phyloP scores from a whole-genome alignment of 805 yeast species.

The Ogataea paradorogensis region DNA sequence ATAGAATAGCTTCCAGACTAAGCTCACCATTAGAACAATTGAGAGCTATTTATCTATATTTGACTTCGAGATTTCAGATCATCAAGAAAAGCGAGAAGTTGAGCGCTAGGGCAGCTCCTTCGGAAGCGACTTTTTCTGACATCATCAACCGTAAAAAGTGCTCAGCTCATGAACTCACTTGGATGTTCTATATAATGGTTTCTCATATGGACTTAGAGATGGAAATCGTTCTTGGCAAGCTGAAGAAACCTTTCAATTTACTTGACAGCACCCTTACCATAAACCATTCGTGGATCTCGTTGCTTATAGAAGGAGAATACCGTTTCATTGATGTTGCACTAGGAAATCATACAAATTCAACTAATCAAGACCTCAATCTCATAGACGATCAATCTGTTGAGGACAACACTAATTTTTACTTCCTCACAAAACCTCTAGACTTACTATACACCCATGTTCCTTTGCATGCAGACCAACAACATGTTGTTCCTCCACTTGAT shows the following conservation, averaged over 20 bases:
- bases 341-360: conserved; percentile 57
- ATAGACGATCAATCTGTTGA: conserved; percentile 25
- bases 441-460: conserved; percentile 87
- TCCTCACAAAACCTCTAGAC: conserved; percentile 71
- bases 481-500: conserved; percentile 79
- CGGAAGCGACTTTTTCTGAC: conserved; percentile 24
- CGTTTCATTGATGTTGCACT: conserved; percentile 71
- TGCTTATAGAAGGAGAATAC: conserved; percentile 73
- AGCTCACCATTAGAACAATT: conserved; percentile 53
- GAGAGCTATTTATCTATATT: conserved; percentile 62
- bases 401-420: conserved; percentile 49
- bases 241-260: conserved; percentile 71
- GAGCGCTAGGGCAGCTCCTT: conserved; percentile 31
- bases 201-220: conserved; percentile 67
- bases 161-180: conserved; percentile 62
- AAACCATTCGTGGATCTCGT: conserved; percentile 89
- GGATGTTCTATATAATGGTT: conserved; percentile 71
- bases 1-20: conserved; percentile 52
- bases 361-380: conserved; percentile 41
- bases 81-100: conserved; percentile 37
- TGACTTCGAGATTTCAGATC: conserved; percentile 56
- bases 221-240: conserved; percentile 76
- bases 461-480: conserved; percentile 73
- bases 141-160: conserved; percentile 28
- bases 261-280: conserved; percentile 46